Evolutionary conservation across 352 stramenopile species (phyloP).

Genomic region (Phytophthora agathidicida): DNA sequence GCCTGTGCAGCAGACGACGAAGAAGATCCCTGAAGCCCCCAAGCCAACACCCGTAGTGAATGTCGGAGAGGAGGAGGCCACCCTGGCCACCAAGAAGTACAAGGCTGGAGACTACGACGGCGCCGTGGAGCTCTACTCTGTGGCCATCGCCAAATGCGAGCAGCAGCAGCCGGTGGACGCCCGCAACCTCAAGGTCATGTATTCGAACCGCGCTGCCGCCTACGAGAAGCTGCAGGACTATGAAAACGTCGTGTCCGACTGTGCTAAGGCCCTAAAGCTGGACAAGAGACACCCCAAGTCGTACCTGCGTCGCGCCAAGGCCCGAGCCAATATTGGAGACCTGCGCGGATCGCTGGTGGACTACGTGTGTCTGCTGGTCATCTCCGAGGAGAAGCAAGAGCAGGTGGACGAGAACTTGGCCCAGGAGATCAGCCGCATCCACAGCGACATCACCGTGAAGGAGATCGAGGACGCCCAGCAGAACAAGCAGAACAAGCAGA

Average conservation of each 20-base stretch:
- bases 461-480: slow-evolving; percentile 65
- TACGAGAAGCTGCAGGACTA: slow-evolving; percentile 77
- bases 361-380: slow-evolving; percentile 81
- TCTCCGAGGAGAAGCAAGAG: slow-evolving; percentile 80
- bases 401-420: slow-evolving; percentile 74
- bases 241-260: slow-evolving; percentile 66
- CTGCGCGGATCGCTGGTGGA: slow-evolving; percentile 73
- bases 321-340: slow-evolving; percentile 52
- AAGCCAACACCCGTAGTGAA: slow-evolving; percentile 35
- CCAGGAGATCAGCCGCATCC: slow-evolving; percentile 77
- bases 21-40: slow-evolving; percentile 24
- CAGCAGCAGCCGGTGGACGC: slow-evolving; percentile 58
- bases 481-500: slow-evolving; percentile 68
- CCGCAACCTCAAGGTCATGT: slow-evolving; percentile 88
- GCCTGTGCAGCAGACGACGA: slow-evolving; percentile 14
- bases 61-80: slow-evolving; percentile 67
- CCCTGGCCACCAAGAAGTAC: slow-evolving; percentile 78
- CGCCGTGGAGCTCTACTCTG: slow-evolving; percentile 72
- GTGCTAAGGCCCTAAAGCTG: slow-evolving; percentile 56
- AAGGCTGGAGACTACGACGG: slow-evolving; percentile 72
- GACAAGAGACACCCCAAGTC: slow-evolving; percentile 83
- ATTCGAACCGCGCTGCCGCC: slow-evolving; percentile 79
- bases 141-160: slow-evolving; percentile 70
- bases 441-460: slow-evolving; percentile 73
- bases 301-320: slow-evolving; percentile 79